Evolutionary conservation across 2,329 filamentous ascomycete species (phyloP).

Genomic region (Sporothrix protearum): DNA sequence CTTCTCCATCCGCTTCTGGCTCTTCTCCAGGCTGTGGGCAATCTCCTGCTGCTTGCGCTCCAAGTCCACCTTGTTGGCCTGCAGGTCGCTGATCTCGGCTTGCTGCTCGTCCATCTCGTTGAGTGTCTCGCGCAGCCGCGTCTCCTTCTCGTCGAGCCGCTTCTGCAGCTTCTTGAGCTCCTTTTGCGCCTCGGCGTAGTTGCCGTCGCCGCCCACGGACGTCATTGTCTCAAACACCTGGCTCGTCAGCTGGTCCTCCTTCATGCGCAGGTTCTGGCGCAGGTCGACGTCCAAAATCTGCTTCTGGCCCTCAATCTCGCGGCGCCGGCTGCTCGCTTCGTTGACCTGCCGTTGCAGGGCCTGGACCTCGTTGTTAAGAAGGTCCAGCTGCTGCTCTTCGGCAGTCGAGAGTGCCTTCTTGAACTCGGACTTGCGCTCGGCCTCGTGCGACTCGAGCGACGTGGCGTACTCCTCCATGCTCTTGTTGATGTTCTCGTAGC

Average conservation of each 20-base stretch:
- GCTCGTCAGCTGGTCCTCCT: conserved; percentile 78
- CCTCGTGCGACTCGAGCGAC: conserved; percentile 71
- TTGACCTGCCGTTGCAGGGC: conserved; percentile 74
- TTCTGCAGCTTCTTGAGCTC: conserved; percentile 77
- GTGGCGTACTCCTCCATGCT: conserved; percentile 74
- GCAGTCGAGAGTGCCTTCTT: conserved; percentile 79
- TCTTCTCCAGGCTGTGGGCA: conserved; percentile 72
- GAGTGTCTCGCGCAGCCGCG: conserved; percentile 72
- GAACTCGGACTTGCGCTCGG: conserved; percentile 80
- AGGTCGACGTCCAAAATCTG: conserved; percentile 81
- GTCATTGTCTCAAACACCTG: conserved; percentile 65
- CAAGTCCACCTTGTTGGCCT: conserved; percentile 56
- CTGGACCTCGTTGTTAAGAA: conserved; percentile 65
- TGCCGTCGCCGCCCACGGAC: conserved; percentile 50
- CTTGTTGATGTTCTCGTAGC: conserved; percentile 66
- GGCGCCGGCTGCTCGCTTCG: conserved; percentile 66
- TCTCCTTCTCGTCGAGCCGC: conserved; percentile 61
- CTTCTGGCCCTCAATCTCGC: conserved; percentile 76
- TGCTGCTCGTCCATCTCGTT: conserved; percentile 57
- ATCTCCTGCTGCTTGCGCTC: conserved; percentile 73
- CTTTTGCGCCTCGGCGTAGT: conserved; percentile 71
- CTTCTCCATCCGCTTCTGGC: conserved; percentile 88
- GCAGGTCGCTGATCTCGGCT: conserved; percentile 53
- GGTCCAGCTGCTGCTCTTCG: conserved; percentile 79
- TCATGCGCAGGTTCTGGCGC: conserved; percentile 81